Evolutionary conservation across 805 yeast genomes (phyloP), one percentile per base, ranked within the genome.

Genomic region (Teunomyces tritomae): DNA sequence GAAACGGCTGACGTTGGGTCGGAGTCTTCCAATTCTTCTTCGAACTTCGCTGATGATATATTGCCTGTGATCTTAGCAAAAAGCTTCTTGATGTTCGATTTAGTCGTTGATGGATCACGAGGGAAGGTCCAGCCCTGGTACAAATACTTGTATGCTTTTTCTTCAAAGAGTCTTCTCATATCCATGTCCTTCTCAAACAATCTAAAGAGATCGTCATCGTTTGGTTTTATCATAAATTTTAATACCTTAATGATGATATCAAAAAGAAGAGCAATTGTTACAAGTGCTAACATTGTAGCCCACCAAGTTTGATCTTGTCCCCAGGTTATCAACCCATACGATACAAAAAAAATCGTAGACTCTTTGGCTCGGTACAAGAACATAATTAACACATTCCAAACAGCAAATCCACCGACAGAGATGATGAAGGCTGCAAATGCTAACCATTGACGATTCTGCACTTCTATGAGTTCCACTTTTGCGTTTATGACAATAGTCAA

Each of bases 271-370:
- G 92, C 86, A 45, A 88, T 70, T 0, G 79, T 67, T 0, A 74
- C 63, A 14, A 87, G 61, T 1, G 83, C 74, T 28, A 89, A 59
- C 29, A 87, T 67, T 0, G 89, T 65, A 1, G 89, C 88, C 98
- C 98, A 94, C 82, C 90, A 92, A 0, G 87, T 76, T n/a, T 73
- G 63, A 61, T 94, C 97, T 16, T 54, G 66, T 17, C 98, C 98
- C 70, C 89, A 89, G 44, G 81, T 81, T 43, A 82, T 65, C 42
- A 94, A 71, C 2, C 94, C 96, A 51, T 79, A 74, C 6, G 74
- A 71, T 2, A 87, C 97, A 62, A 79, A 87, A 65, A 80, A 90
- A 10, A 87, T 87, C 46, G 80, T 68, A 29, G 76, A 74, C 45
- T 60, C 79, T 60, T 68, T 79, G 55, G 60, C 65, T 58, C 65